Conservation (phyloP, 1,284 basidiomycete species). For the Schizopora paradoxa region DNA sequence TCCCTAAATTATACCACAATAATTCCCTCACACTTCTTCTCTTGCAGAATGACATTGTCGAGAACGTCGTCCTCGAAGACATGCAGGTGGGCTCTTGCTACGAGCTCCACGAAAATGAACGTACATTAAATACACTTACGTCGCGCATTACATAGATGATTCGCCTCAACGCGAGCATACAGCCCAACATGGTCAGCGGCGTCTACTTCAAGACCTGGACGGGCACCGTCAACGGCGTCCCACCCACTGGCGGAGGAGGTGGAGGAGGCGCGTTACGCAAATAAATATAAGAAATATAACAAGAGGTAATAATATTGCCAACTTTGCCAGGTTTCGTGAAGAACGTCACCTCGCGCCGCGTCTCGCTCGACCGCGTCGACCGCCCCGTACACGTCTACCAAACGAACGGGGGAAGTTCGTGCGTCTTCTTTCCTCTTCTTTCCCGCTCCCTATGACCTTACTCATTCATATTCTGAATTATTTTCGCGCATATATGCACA, state of each 20-base stretch:
- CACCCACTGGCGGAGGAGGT: conserved; percentile 61
- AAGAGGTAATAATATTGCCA: not conserved
- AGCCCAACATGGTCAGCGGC: conserved; percentile 51
- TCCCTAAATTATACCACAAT: conserved; percentile 23
- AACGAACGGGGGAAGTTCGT: conserved; percentile 48
- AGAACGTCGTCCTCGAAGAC: conserved; percentile 49
- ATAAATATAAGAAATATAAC: not conserved
- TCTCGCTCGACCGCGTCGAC: conserved; percentile 43
- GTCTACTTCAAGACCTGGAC: conserved; percentile 66
- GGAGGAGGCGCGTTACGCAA: conserved; percentile 36
- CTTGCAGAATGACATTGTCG: conserved; percentile 47
- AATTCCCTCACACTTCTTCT: not conserved
- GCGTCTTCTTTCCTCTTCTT: not conserved
- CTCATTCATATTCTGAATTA: not conserved
- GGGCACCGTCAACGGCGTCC: conserved; percentile 46
- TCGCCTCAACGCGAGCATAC: conserved; percentile 40
- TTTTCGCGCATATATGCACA: no score
- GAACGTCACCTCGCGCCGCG: conserved; percentile 43
- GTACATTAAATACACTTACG: conserved; percentile 1
- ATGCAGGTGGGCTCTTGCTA: conserved; percentile 33
- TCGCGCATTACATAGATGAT: conserved; percentile 32
- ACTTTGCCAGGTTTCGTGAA: conserved; percentile 39
- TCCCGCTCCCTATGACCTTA: not conserved
- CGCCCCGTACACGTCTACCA: conserved; percentile 46
- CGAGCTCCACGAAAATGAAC: not conserved